Evolutionary conservation across 306 rosid species (phyloP).

Genomic region (Lathyrus oleraceus): DNA sequence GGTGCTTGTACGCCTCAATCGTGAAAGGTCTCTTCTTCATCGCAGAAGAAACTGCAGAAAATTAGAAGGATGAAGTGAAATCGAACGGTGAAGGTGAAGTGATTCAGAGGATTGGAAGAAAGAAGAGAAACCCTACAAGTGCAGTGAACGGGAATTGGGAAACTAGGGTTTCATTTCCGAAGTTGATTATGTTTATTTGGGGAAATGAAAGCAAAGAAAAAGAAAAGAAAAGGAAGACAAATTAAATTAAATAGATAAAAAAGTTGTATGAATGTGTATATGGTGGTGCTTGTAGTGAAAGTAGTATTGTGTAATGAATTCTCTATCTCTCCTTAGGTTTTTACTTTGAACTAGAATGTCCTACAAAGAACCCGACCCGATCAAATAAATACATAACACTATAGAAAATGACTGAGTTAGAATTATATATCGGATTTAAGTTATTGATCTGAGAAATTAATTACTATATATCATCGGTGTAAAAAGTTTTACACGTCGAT

Average conservation of each 20-base stretch:
- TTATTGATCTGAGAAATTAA: too few species aligned
- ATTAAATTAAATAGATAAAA: background rate
- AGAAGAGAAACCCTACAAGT: conserved; percentile 1
- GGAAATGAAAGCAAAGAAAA: background rate
- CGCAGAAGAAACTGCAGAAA: background rate
- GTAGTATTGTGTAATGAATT: background rate
- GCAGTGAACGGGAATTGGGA: background rate
- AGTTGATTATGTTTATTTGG: background rate
- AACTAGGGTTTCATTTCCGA: background rate
- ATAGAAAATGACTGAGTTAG: too few species aligned
- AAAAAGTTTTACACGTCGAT: too few species aligned
- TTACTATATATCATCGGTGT: too few species aligned
- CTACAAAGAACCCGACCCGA: too few species aligned
- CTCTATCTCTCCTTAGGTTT: background rate
- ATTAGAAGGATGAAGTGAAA: background rate
- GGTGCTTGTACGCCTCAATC: conserved; percentile 56
- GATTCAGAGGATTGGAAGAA: background rate
- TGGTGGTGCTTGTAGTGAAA: background rate
- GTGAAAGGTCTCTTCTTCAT: conserved; percentile 49
- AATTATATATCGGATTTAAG: too few species aligned
- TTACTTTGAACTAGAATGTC: background rate
- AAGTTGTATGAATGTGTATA: too few species aligned
- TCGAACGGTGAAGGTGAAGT: background rate
- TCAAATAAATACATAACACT: too few species aligned
- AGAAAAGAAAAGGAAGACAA: background rate